Base-by-base conservation (phyloP, 2,329 filamentous ascomycete species). In the Colletotrichum sp. region DNA sequence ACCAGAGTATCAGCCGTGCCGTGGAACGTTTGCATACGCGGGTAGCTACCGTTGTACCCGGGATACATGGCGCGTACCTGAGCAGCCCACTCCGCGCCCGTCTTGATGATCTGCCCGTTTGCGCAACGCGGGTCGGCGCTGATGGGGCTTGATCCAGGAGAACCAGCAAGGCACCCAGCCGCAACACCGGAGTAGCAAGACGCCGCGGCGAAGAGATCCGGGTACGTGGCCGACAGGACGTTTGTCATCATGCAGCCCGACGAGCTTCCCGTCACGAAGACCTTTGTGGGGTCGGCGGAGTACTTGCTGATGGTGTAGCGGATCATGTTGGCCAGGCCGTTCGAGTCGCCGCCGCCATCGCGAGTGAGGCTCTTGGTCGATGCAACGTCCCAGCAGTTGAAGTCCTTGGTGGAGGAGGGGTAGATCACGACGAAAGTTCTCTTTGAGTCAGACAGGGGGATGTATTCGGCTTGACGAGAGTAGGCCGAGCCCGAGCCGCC, bases 351-450 rank as follows among this genome's bases (percentile, higher is more conserved):
- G 18, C 88, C 88, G 6, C 85, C 87, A 75, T 87, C 84, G 76
- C 89, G 88, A 3, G 84, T 87, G 1, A 90, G 82, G 2, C 87
- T 85, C n/a, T 64, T 68, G 6, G 83, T 79, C 21, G 84, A 87
- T 16, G 85, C 85, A 8, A 90, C 88, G 77, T 91, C 89, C 89
- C 89, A 91, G 80, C 89, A 91, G 74, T 80, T 80, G 68, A 36
- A 79, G 68, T 76, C 78, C 30, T 71, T 78, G 59, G 64, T 80
- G 44, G 76, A 80, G 55, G 65, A 71, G 3, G 83, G 82, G 65
- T 82, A 84, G 67, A 83, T 81, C 21, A 81, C 63, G 65, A 91
- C 88, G 81, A 88, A 90, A 10, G 30, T 75, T 21, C 87, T 86
- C 64, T 87, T 83, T 21, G 81, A 78, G 59, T 89, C 88, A 4